Conservation (phyloP, 345 rosid species). For the Capsella bursapastoris region DNA sequence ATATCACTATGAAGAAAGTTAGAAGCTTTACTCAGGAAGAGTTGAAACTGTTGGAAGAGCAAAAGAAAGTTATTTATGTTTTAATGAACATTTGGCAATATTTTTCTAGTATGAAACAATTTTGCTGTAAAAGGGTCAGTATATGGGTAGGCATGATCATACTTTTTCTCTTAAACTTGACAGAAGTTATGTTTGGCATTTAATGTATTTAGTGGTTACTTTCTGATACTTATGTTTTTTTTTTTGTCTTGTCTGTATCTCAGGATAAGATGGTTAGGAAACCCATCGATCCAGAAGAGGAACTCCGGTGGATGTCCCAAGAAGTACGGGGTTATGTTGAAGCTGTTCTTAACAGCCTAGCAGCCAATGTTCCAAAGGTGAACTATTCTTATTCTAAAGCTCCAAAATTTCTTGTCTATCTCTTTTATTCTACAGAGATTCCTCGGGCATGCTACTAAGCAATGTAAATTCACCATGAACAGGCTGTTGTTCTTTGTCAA, state of each 20-base stretch:
- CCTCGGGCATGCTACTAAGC: slow-evolving; percentile 22
- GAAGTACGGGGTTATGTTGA: slow-evolving; percentile 99
- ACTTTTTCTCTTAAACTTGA: neutral
- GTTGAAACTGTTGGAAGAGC: slow-evolving; percentile 10
- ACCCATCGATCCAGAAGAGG: slow-evolving; percentile 98
- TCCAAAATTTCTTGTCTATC: neutral
- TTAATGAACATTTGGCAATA: slow-evolving; percentile 12
- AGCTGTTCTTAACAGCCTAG: slow-evolving; percentile 99
- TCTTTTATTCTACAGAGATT: slow-evolving; percentile 5
- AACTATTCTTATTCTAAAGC: slow-evolving; percentile 31
- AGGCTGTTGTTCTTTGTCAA: slow-evolving; percentile 99
- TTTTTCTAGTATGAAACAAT: neutral
- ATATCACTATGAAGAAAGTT: slow-evolving; percentile 6
- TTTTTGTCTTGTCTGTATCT: slow-evolving; percentile 15
- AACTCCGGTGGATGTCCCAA: slow-evolving; percentile 99
- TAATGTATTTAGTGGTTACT: neutral
- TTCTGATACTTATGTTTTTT: neutral
- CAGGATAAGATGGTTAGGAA: slow-evolving; percentile 93
- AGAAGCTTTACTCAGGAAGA: neutral
- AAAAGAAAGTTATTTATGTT: slow-evolving; percentile 1
- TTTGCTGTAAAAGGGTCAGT: neutral
- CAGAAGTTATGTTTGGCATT: slow-evolving; percentile 3
- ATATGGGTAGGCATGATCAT: neutral
- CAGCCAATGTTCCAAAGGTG: slow-evolving; percentile 98
- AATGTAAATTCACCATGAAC: slow-evolving; percentile 55